Percentiles rank a stretch among this genome's conserved stretches.
phyloP scores from a whole-genome alignment of 192 early-diverging fungal genomes.

The Coemansia asiatica region DNA sequence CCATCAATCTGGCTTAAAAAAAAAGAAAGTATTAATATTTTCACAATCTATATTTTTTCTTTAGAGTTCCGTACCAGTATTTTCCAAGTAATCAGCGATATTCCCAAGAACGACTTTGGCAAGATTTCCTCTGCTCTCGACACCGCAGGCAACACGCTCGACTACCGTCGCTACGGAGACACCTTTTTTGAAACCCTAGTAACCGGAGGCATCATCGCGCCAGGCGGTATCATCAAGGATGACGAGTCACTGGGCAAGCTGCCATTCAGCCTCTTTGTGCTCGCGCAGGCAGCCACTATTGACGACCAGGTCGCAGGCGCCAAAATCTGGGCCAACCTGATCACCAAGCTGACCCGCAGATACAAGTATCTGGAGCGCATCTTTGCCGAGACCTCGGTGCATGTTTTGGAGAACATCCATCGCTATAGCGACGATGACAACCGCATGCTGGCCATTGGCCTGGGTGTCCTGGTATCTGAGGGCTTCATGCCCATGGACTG shows the following conservation, averaged over 20 bases:
- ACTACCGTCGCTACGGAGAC: conserved; percentile 95
- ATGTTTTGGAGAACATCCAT: conserved; percentile 88
- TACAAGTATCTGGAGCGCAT: conserved; percentile 90
- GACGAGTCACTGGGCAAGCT: conserved; percentile 77
- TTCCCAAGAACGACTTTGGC: conserved; percentile 64
- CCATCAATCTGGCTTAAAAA: no score
- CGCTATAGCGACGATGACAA: conserved; percentile 79
- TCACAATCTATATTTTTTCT: neutral
- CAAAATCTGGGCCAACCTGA: conserved; percentile 77
- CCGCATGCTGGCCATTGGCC: conserved; percentile 74
- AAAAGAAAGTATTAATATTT: no score
- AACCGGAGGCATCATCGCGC: conserved; percentile 82
- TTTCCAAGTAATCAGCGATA: conserved; percentile 55
- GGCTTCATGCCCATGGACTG: conserved; percentile 71
- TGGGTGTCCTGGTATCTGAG: conserved; percentile 70
- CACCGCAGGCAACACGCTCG: conserved; percentile 78
- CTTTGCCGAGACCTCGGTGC: conserved; percentile 82
- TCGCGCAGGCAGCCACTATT: conserved; percentile 61
- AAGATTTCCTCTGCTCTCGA: conserved; percentile 77
- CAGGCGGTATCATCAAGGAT: conserved; percentile 45
- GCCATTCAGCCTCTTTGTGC: conserved; percentile 69
- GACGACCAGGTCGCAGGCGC: conserved; percentile 66
- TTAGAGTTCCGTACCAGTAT: conserved; percentile 39
- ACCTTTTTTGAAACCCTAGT: conserved; percentile 92
- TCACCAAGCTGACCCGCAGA: conserved; percentile 86